Evolutionary conservation across 345 rosid species (phyloP).

Genomic region (Citrus trifoliata): DNA sequence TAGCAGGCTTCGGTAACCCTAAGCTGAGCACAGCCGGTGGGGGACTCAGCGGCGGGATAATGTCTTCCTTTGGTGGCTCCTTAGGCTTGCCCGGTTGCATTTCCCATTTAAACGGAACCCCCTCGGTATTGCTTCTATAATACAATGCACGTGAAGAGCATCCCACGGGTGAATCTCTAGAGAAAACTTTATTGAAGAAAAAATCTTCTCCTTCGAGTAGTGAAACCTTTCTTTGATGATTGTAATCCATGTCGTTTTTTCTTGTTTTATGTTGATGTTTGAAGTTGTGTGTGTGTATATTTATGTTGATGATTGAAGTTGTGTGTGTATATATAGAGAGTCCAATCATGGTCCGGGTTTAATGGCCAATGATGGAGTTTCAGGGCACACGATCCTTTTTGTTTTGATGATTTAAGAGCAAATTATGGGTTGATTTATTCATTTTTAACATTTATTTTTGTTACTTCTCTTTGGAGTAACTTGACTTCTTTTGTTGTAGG

Average conservation of each 20-base stretch:
- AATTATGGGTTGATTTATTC: conserved; percentile 6
- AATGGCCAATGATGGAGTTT: conserved; percentile 22
- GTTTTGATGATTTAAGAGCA: conserved; percentile 12
- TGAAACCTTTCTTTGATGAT: conserved; percentile 24
- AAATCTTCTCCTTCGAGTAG: conserved; percentile 34
- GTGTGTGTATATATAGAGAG: conserved; percentile 5
- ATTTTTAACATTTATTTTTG: neutral
- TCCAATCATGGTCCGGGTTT: conserved; percentile 4
- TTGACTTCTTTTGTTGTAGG: conserved; percentile 14
- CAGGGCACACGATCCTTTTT: conserved; percentile 22
- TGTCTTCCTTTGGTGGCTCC: conserved; percentile 27
- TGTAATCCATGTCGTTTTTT: conserved; percentile 26
- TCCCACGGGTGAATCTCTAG: conserved; percentile 39
- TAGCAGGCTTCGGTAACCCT: conserved; percentile 49
- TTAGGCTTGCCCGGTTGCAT: conserved; percentile 58
- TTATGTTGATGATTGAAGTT: neutral
- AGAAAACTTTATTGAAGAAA: conserved; percentile 34
- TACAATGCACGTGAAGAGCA: conserved; percentile 33
- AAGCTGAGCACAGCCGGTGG: conserved; percentile 68
- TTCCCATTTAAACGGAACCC: conserved; percentile 71
- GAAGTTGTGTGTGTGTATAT: neutral
- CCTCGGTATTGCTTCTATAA: conserved; percentile 24
- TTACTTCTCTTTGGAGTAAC: conserved; percentile 37
- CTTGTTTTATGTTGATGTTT: neutral
- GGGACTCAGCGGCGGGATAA: conserved; percentile 45